Evolutionary conservation across 768 basidiomycete genomes (phyloP).

Genomic region (Lactifluus echinatus): DNA sequence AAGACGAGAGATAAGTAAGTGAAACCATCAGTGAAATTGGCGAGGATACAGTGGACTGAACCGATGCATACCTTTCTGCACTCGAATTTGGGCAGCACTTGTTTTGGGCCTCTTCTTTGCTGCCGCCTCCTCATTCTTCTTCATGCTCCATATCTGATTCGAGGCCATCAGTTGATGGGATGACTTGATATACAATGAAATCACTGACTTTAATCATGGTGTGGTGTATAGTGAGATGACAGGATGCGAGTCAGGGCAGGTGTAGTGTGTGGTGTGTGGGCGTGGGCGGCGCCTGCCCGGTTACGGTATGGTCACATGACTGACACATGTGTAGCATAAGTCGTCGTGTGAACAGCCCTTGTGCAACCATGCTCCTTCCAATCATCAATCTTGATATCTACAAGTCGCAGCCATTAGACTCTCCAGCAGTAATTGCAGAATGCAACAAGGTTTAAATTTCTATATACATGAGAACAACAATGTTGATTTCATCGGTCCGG

Average conservation of each 20-base stretch:
- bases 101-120: constrained; percentile 98
- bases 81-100: constrained; percentile 94
- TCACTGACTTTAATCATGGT: constrained; percentile 39
- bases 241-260: too few species aligned
- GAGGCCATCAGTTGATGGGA: constrained; percentile 11
- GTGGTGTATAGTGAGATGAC: background rate
- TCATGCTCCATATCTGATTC: constrained; percentile 94
- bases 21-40: background rate
- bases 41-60: background rate
- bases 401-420: constrained; percentile 35
- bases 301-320: background rate
- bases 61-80: constrained; percentile 82
- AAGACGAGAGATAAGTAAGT: background rate
- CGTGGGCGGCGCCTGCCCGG: background rate
- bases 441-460: constrained; percentile 48
- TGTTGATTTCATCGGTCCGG: background rate
- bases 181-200: background rate
- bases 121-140: constrained; percentile 97
- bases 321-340: background rate
- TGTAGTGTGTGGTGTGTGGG: constrained; percentile 4
- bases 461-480: background rate
- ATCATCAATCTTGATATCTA: constrained; percentile 74
- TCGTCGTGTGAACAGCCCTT: background rate
- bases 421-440: constrained; percentile 46
- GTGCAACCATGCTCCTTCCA: constrained; percentile 39